Evolutionary conservation across 108 stramenopile genomes (phyloP), one percentile per base, ranked within the genome.

Genomic region (Fragilaria radians): DNA sequence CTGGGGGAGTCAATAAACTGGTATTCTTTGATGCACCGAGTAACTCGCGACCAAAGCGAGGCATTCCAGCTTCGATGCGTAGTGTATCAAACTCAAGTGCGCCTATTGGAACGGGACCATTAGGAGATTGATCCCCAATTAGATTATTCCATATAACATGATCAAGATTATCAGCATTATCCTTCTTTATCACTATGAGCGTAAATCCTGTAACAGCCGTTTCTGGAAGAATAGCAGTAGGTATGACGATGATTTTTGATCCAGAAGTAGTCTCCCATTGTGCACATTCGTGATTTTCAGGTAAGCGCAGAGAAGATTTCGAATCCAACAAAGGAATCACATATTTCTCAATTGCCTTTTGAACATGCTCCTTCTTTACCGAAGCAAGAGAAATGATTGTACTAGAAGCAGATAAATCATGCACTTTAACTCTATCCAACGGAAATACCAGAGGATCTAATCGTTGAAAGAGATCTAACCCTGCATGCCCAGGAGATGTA

Each of bases 361-460:
- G 72, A 25, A 79, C 80, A 74, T 86, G 63, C 4, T 68, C 36
- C 45, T 71, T 22, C 30, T 70, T 65, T 9, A 78, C 75, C 48
- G 80, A 83, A 5, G 80, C 82, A 52, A 89, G 48, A 23, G 79
- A 65, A 56, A 83, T 60, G 22, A 76, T 68, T 28, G 7, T 51
- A 36, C 47, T 19, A 48, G 47, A 9, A 27, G 19, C 23, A 22
- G 63, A 48, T 21, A 28, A 49, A 61, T 80, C 72, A 19, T 59
- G 61, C 21, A 92, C 23, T 28, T 45, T 55, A 1, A 92, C 77
- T 54, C 63, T 65, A 73, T 92, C 87, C 79, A 92, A 64, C 18
- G 91, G 87, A 69, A 92, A 92, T 17, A 91, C 70, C 48, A 81
- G 74, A 11, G 81, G 84, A 45, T 85, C 80, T 50, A 91, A 66